phyloP scores from a whole-genome alignment of 2,329 filamentous ascomycete species.

The Verticillium nonalfalfae region DNA sequence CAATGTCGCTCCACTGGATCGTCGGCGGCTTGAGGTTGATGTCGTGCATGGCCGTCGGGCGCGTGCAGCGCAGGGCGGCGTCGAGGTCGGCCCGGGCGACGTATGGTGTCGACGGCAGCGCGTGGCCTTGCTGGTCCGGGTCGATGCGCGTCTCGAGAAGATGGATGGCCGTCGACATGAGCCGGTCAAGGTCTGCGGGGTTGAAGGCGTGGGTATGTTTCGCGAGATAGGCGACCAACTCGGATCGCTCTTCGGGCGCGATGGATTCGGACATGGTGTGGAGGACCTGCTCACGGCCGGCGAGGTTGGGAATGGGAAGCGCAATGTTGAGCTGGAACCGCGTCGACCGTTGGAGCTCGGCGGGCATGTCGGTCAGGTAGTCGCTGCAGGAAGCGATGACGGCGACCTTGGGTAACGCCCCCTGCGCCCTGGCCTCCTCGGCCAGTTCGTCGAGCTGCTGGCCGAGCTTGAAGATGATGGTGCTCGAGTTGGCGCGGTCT shows the following conservation, averaged over 20 bases:
- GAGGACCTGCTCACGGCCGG: constrained; percentile 68
- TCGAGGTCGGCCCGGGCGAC: constrained; percentile 48
- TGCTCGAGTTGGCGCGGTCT: constrained; percentile 42
- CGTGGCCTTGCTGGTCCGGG: constrained; percentile 14
- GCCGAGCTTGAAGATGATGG: constrained; percentile 42
- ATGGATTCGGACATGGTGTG: constrained; percentile 47
- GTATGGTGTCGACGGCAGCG: constrained; percentile 14
- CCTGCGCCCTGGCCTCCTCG: constrained; percentile 25
- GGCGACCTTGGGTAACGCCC: constrained; percentile 50
- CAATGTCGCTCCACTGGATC: constrained; percentile 81
- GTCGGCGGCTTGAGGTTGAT: constrained; percentile 84
- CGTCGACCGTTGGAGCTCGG: constrained; percentile 56
- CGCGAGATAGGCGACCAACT: constrained; percentile 54
- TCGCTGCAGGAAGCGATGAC: constrained; percentile 70
- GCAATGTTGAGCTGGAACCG: constrained; percentile 64
- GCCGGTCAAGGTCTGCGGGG: constrained; percentile 63
- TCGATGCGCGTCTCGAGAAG: constrained; percentile 23
- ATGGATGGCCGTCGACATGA: constrained; percentile 38
- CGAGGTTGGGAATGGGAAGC: constrained; percentile 68
- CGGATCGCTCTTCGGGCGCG: constrained; percentile 39
- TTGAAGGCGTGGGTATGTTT: constrained; percentile 84
- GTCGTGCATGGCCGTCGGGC: constrained; percentile 81
- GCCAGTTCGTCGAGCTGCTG: constrained; percentile 52
- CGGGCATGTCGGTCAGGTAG: constrained; percentile 65
- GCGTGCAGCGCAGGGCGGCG: constrained; percentile 60